Evolutionary conservation across 2,329 filamentous ascomycete species (phyloP).

Genomic region (Talaromyces sp.): DNA sequence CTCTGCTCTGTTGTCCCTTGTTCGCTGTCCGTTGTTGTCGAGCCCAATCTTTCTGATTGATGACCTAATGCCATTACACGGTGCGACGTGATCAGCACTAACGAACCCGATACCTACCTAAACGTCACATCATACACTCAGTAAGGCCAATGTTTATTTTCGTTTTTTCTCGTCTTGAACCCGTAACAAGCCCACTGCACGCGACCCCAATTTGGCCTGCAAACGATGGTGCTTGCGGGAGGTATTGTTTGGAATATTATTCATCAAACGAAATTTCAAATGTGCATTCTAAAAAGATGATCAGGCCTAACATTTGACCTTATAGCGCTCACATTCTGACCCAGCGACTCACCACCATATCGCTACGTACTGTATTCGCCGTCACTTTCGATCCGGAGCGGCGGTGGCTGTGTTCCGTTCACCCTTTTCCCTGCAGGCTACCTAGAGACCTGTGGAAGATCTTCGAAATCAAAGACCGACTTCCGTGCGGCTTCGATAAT

Average conservation of each 20-base stretch:
- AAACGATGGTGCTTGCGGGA: not conserved
- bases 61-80: conserved; percentile 24
- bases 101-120: conserved; percentile 7
- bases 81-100: conserved; percentile 9
- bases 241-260: not conserved
- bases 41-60: conserved; percentile 23
- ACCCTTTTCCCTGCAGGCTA: not conserved
- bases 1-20: not conserved
- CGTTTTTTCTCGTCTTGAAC: conserved; percentile 7
- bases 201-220: not conserved
- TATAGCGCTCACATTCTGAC: conserved; percentile 20
- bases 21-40: no score
- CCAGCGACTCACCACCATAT: conserved; percentile 19
- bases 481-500: not conserved
- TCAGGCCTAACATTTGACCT: conserved; percentile 16
- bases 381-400: conserved; percentile 7
- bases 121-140: conserved; percentile 15
- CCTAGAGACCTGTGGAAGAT: not conserved
- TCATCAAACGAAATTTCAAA: not conserved
- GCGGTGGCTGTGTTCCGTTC: conserved; percentile 20
- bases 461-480: not conserved
- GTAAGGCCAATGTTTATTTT: conserved; percentile 13
- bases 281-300: not conserved
- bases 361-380: not conserved
- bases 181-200: conserved; percentile 24